These are phyloP conservation scores for Triangularia verruculosa DNA, from an alignment of 2,329 filamentous ascomycete genomes.

Conservation along the genomic window DNA sequence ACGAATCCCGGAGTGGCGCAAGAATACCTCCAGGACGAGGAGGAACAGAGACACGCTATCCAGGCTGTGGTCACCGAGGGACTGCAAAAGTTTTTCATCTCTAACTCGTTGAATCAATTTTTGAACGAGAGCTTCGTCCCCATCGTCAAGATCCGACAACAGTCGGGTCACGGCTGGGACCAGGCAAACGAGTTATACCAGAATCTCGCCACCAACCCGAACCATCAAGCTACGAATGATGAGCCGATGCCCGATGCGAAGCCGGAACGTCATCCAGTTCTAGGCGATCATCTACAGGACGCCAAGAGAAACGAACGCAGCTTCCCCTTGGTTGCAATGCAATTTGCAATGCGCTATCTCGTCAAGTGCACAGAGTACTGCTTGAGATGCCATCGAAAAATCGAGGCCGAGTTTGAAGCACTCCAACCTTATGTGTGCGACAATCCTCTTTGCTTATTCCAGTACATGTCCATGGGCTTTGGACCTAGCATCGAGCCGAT, in stretches of 20 bases:
- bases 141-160: conserved; percentile 58
- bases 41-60: not conserved
- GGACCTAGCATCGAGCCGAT: conserved; percentile 84
- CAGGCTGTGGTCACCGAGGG: not conserved
- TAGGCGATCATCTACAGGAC: conserved; percentile 33
- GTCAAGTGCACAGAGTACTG: conserved; percentile 83
- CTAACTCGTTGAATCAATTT: conserved; percentile 65
- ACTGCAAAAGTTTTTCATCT: conserved; percentile 66
- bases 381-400: conserved; percentile 73
- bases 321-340: conserved; percentile 60
- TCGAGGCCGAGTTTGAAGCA: conserved; percentile 62
- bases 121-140: conserved; percentile 63
- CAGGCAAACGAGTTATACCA: conserved; percentile 51
- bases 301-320: conserved; percentile 37
- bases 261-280: conserved; percentile 25
- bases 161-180: conserved; percentile 59
- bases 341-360: conserved; percentile 75
- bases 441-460: conserved; percentile 73
- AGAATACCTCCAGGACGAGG: conserved; percentile 24
- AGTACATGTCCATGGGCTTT: conserved; percentile 83
- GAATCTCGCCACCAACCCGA: not conserved
- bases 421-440: conserved; percentile 79
- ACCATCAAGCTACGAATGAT: not conserved
- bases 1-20: not conserved
- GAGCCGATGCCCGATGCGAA: not conserved